These are phyloP conservation scores for Lichtheimia ornata DNA, from an alignment of 371 early-diverging fungal genomes.

Conservation along the genomic window DNA sequence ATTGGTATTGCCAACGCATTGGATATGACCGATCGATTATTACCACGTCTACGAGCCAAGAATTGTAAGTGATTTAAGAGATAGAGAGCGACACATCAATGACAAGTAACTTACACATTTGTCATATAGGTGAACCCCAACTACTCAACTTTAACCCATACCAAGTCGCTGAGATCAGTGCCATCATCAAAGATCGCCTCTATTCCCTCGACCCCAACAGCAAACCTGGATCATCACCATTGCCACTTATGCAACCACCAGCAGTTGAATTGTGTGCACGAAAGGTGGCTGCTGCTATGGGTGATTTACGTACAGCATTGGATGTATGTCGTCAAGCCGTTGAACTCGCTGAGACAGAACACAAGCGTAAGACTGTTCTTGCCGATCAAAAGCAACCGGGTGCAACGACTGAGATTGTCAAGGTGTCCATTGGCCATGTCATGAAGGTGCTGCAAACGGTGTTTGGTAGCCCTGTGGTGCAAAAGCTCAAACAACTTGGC, in stretches of 20 bases:
- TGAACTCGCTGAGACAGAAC: slow-evolving; percentile 76
- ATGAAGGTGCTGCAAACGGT: slow-evolving; percentile 67
- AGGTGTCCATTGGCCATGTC: slow-evolving; percentile 81
- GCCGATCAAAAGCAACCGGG: slow-evolving; percentile 22
- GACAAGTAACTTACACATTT: neutral
- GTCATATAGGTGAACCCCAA: slow-evolving; percentile 64
- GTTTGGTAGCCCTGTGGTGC: slow-evolving; percentile 64
- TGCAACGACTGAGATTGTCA: slow-evolving; percentile 41
- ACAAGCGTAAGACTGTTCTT: slow-evolving; percentile 37
- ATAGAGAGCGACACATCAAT: too few relatives aligned
- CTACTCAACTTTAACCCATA: slow-evolving; percentile 88
- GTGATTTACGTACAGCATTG: slow-evolving; percentile 89
- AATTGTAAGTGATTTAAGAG: slow-evolving; percentile 49
- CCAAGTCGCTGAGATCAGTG: slow-evolving; percentile 74
- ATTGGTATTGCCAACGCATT: slow-evolving; percentile 97
- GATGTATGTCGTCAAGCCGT: slow-evolving; percentile 90
- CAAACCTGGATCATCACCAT: slow-evolving; percentile 11
- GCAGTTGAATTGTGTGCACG: slow-evolving; percentile 93
- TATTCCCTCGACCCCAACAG: slow-evolving; percentile 34
- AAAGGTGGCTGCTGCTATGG: slow-evolving; percentile 88
- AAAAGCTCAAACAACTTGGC: slow-evolving; percentile 68
- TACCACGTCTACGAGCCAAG: slow-evolving; percentile 85
- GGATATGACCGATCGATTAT: slow-evolving; percentile 85
- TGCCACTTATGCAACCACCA: slow-evolving; percentile 74
- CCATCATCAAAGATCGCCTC: slow-evolving; percentile 83